Base-by-base conservation (phyloP, 768 basidiomycete species). In the Auriculariales sp. region DNA sequence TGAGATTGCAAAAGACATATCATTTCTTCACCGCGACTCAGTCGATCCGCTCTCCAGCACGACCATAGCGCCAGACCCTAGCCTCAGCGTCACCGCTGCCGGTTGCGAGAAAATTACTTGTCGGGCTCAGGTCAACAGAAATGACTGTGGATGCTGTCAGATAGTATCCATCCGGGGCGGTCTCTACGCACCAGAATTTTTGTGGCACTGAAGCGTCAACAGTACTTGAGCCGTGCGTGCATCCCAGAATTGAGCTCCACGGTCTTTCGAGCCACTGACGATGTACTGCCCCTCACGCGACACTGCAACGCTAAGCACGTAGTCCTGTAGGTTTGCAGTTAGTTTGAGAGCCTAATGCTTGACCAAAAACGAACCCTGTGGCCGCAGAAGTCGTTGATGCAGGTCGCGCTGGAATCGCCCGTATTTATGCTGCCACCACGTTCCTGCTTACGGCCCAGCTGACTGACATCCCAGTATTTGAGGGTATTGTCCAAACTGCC, bases 211-310 rank as follows among this genome's bases (percentile, higher is more conserved):
- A 28, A 99, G 71, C 84, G 94, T 90, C 59, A 88, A 83, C 63
- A 97, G 93, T 58, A 91, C 83, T 34, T 79, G 75, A 33, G 78
- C 81, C 11, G 73, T 74, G 54, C 76, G 72, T 48, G 87, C 78
- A 61, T 93, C 88, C 82, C 87, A 90, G 62, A 94, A 91, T 63
- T 93, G 89, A 49, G 98, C 92, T 0, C 90, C 85, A 11, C 95
- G 84, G 62, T 99, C 95, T 68, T 97, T 97, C 30, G 81, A 83
- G 47, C 95, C 94, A 10, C 89, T 92, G 10, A 95, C 93, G 56
- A 98, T 83, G 87, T 91, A 84, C 55, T 87, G 79, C 3, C 89
- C 89, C 64, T 97, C 93, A 54, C 89, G 84, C 42, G 88, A 90
- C 45, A 92, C 87, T 17, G 79, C 79, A 42, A 82, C 80, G 42